These are phyloP conservation scores for Syzygium grande DNA, from an alignment of 345 rosid species.

Conservation along the genomic window DNA sequence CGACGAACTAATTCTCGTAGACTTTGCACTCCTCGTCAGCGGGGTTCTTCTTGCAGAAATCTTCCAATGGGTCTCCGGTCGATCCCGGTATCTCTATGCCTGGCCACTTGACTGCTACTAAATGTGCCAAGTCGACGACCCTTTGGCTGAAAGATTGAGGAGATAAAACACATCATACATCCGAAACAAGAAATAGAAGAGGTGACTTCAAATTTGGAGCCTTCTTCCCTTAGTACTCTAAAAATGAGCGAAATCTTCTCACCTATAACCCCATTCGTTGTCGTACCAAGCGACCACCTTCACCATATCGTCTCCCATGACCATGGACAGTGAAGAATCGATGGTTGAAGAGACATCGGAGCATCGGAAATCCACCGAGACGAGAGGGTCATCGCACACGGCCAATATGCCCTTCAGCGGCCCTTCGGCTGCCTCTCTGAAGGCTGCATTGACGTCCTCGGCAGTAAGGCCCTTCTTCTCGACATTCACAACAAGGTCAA, in stretches of 20 bases:
- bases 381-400: conserved; percentile 84
- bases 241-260: neutral
- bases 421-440: conserved; percentile 81
- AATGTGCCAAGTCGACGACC: conserved; percentile 92
- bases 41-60: conserved; percentile 84
- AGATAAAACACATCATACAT: neutral
- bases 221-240: neutral
- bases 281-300: conserved; percentile 99
- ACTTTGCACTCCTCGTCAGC: conserved; percentile 93
- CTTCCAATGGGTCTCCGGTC: conserved; percentile 91
- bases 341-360: conserved; percentile 87
- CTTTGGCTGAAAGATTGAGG: conserved; percentile 61
- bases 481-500: conserved; percentile 84
- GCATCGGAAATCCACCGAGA: conserved; percentile 88
- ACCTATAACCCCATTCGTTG: conserved; percentile 99
- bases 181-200: neutral
- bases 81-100: conserved; percentile 38
- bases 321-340: conserved; percentile 92
- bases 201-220: neutral
- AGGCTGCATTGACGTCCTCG: conserved; percentile 90
- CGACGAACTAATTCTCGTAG: conserved; percentile 41
- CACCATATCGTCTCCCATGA: conserved; percentile 98
- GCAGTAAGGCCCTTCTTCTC: conserved; percentile 78
- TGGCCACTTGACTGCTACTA: conserved; percentile 89
- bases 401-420: conserved; percentile 80